Base-by-base conservation (phyloP, 148 eudicot genomes). In the Chenopodium album region DNA sequence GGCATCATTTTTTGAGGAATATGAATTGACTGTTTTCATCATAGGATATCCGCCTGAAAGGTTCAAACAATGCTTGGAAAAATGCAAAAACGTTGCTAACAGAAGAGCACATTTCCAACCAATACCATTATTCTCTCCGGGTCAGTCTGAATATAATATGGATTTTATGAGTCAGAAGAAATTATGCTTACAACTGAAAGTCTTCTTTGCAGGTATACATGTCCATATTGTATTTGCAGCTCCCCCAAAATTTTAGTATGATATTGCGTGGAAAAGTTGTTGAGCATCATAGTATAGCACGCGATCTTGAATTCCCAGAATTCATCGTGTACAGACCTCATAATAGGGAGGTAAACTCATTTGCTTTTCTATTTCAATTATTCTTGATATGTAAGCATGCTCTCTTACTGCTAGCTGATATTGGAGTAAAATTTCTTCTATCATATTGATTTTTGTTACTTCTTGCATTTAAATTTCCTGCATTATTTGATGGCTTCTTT, bases 261-360 rank as follows among this genome's bases (percentile, higher is more conserved):
- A 32, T 89, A 67, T 87, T 95, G 88, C 94, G 98, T 65, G 98
- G 98, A 29, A 84, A 76, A 79, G 87, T 85, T 81, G 92, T 95
- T 77, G 82, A 86, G 76, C 91, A 88, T 83, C 98, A 91, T 90
- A 90, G 87, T 83, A 85, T 95, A 82, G 93, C 90, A 8, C 81
- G 66, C 75, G 94, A 89, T 85, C 96, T 95, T 75, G 91, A 92
- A 82, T 91, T 73, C 90, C 92, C 89, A 9, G 92, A 93, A 78
- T 89, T 89, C 83, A 95, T 95, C 82, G 34, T 91, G 86, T 95
- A 95, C 86, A 92, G 67, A 85, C 98, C 98, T 88, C 92, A 89
- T 80, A 72, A 66, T 74, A 84, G 71, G 73, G 96, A 95, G 96
- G 98, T 93, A 83, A 79, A 63, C 59, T 76, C 28, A 44, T 56